Conservation (phyloP, 495 filamentous ascomycete species). For the Acidiella bohemica region DNA sequence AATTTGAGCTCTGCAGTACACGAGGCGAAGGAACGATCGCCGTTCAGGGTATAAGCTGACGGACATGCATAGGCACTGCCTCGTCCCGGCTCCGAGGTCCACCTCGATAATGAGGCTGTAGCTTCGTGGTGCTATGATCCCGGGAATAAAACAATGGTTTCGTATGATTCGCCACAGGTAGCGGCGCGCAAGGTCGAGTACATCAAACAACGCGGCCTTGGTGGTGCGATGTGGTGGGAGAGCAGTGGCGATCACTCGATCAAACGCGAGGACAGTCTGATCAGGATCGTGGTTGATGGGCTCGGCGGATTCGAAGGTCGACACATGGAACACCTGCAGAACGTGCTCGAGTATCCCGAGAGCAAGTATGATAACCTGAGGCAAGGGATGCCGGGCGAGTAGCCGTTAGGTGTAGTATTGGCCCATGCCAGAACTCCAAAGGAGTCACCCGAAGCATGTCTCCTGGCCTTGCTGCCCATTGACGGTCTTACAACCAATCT, state of each 20-base stretch:
- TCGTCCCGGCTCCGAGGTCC: not conserved
- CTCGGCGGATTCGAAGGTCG: constrained; percentile 18
- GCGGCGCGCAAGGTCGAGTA: constrained; percentile 51
- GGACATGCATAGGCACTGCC: constrained; percentile 8
- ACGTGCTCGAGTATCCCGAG: constrained; percentile 20
- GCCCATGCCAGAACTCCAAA: too few species aligned
- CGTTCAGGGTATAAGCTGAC: not conserved
- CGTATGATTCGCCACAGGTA: constrained; percentile 56
- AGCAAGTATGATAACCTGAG: constrained; percentile 23
- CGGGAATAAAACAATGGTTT: constrained; percentile 46
- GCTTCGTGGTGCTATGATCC: constrained; percentile 47
- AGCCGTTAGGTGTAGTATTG: too few species aligned
- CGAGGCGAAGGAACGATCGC: too few species aligned
- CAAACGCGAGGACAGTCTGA: constrained; percentile 15
- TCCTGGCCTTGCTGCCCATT: too few species aligned
- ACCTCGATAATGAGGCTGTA: constrained; percentile 4
- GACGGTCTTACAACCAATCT: too few species aligned
- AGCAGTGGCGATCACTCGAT: constrained; percentile 50
- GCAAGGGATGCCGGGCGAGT: constrained; percentile 19
- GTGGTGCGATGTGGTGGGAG: constrained; percentile 89
- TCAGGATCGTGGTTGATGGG: constrained; percentile 10
- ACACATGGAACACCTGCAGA: constrained; percentile 18
- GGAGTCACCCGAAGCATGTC: too few species aligned
- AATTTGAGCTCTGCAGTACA: too few species aligned
- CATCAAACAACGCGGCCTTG: constrained; percentile 48